A percentile compares a stretch with the other conserved stretches of the same genome.
phyloP scores from a whole-genome alignment of 208 protist species.

The Cochliopodium minus region DNA sequence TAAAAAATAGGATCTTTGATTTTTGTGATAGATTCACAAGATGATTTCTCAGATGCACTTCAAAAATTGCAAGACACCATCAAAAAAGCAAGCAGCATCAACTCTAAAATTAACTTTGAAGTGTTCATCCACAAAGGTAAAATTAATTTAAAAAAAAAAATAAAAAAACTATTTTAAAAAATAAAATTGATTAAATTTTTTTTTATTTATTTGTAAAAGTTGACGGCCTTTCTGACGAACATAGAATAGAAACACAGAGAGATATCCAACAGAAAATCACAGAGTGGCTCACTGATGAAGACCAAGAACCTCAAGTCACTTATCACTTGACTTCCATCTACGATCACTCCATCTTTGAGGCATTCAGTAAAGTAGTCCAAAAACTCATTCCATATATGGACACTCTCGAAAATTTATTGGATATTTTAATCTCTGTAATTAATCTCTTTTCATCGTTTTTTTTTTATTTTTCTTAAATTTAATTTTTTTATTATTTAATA shows the following conservation, averaged over 20 bases:
- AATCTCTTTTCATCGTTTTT: not conserved
- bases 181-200: no score
- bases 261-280: slow-evolving; percentile 44
- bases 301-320: slow-evolving; percentile 11
- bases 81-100: slow-evolving; percentile 37
- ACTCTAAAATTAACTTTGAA: slow-evolving; percentile 53
- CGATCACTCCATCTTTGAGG: slow-evolving; percentile 73
- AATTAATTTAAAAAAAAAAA: no score
- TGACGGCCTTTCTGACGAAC: slow-evolving; percentile 54
- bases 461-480: no score
- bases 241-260: slow-evolving; percentile 46
- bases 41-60: slow-evolving; percentile 39
- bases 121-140: slow-evolving; percentile 73
- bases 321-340: slow-evolving; percentile 60
- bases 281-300: slow-evolving; percentile 36
- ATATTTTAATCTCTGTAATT: slow-evolving; percentile 45
- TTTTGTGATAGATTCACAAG: slow-evolving; percentile 59
- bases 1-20: no score
- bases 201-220: no score
- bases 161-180: no score
- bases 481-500: no score
- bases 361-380: slow-evolving; percentile 60
- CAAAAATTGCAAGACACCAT: slow-evolving; percentile 36
- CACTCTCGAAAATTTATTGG: slow-evolving; percentile 57
- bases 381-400: slow-evolving; percentile 61